Evolutionary conservation across 2,329 filamentous ascomycete genomes (phyloP).

Genomic region (Epicoccum nigrum): DNA sequence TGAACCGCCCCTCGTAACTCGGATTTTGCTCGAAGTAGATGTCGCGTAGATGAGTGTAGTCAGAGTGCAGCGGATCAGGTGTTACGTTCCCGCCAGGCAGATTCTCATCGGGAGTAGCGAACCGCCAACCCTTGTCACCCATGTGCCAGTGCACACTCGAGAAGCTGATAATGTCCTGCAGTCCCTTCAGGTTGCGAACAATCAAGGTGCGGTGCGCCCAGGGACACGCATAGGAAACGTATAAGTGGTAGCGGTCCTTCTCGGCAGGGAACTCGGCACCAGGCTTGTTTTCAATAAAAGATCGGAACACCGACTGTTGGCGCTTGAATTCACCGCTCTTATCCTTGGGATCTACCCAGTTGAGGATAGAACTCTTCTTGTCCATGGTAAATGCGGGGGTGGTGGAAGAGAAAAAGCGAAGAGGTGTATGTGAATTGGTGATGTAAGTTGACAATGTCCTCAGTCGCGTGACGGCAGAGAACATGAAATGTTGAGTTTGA

Average conservation of each 20-base stretch:
- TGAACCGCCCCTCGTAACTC: conserved; percentile 79
- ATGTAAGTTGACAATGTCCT: conserved; percentile 21
- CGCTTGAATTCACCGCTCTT: conserved; percentile 92
- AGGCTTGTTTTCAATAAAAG: conserved; percentile 74
- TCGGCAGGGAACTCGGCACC: conserved; percentile 82
- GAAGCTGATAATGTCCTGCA: conserved; percentile 79
- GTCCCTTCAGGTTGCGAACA: conserved; percentile 85
- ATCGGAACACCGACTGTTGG: conserved; percentile 80
- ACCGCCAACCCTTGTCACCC: conserved; percentile 79
- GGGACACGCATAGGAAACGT: conserved; percentile 91
- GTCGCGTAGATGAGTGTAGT: conserved; percentile 75
- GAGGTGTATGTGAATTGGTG: conserved; percentile 8
- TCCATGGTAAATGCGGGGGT: conserved; percentile 18
- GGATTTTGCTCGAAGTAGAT: conserved; percentile 79
- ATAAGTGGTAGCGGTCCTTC: conserved; percentile 91
- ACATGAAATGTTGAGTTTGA: conserved; percentile 23
- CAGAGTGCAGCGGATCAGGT: conserved; percentile 69
- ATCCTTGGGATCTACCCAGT: conserved; percentile 81
- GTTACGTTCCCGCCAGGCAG: conserved; percentile 61
- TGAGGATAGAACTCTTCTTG: conserved; percentile 64
- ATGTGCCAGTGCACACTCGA: conserved; percentile 96
- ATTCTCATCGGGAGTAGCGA: conserved; percentile 69
- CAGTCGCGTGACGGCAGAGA: conserved; percentile 22
- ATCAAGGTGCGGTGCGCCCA: conserved; percentile 93
- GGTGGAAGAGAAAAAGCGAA: conserved; percentile 22